Evolutionary conservation across 2,329 filamentous ascomycete genomes (phyloP).

Genomic region (Bipolaris victoriae): DNA sequence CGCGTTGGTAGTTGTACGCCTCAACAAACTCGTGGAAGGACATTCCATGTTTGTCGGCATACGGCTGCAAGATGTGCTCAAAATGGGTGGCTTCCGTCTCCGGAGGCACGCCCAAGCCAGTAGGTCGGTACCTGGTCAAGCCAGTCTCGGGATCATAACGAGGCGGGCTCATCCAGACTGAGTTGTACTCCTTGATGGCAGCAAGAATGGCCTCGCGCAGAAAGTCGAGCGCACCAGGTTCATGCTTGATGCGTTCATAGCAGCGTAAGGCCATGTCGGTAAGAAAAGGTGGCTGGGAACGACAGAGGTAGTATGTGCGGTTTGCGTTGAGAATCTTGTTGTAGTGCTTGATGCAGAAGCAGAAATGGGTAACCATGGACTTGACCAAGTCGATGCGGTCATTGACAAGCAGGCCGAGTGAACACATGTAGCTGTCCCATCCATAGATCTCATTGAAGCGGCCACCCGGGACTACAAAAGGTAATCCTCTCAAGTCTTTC

Average conservation of each 20-base stretch:
- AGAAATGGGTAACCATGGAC: slow-evolving; percentile 94
- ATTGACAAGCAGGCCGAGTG: slow-evolving; percentile 83
- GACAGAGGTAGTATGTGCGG: slow-evolving; percentile 89
- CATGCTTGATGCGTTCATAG: slow-evolving; percentile 90
- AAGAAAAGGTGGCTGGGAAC: slow-evolving; percentile 94
- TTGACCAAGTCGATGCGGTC: slow-evolving; percentile 87
- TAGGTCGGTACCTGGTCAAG: slow-evolving; percentile 82
- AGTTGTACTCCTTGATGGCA: slow-evolving; percentile 96
- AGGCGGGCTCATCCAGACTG: slow-evolving; percentile 77
- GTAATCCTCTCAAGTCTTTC: slow-evolving; percentile 76
- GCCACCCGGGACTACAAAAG: slow-evolving; percentile 96
- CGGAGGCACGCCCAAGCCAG: slow-evolving; percentile 83
- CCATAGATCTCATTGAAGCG: slow-evolving; percentile 98
- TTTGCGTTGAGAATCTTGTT: slow-evolving; percentile 98
- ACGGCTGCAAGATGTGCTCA: slow-evolving; percentile 79
- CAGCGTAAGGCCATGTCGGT: slow-evolving; percentile 96
- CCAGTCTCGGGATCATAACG: slow-evolving; percentile 78
- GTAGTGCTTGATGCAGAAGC: slow-evolving; percentile 97
- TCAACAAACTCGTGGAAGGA: slow-evolving; percentile 82
- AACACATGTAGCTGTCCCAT: slow-evolving; percentile 99
- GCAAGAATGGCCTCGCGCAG: slow-evolving; percentile 79
- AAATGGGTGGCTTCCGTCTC: slow-evolving; percentile 92
- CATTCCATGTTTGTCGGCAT: slow-evolving; percentile 83
- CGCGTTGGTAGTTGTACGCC: slow-evolving; percentile 77
- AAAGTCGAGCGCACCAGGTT: slow-evolving; percentile 80